Conservation (phyloP, 1,284 basidiomycete species). For the Rhodotorula sp. region DNA sequence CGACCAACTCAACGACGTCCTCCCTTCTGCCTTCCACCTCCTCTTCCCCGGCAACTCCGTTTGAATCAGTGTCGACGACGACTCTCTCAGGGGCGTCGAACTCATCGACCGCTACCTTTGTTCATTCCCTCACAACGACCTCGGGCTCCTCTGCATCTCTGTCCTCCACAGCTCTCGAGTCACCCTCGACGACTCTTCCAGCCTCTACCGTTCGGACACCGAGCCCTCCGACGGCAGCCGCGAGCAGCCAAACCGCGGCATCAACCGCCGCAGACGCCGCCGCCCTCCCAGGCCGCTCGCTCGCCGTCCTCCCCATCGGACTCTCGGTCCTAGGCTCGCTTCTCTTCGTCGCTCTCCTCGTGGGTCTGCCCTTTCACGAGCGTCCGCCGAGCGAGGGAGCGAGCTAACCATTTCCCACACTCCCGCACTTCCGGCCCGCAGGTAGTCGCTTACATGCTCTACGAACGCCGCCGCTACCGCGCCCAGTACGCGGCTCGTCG, state of each 20-base stretch:
- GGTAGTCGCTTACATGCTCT: slow-evolving; percentile 32
- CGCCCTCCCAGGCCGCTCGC: slow-evolving; percentile 11
- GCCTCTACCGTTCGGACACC: too few relatives aligned
- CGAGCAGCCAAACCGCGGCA: not conserved
- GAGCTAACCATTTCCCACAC: not conserved
- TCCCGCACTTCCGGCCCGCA: not conserved
- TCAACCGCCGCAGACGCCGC: not conserved
- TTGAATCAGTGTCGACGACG: not conserved
- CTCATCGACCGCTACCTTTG: not conserved
- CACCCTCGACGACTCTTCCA: not conserved
- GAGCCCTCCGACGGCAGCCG: not conserved
- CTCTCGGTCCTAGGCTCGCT: slow-evolving; percentile 13
- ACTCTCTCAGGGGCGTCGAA: not conserved
- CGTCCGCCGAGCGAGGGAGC: too few relatives aligned
- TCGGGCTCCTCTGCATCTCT: not conserved
- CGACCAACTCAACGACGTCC: not conserved
- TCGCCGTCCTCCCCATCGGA: slow-evolving; percentile 25
- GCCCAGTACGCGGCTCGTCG: slow-evolving; percentile 11
- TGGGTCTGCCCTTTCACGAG: not conserved
- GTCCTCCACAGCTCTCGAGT: not conserved
- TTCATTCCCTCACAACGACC: not conserved
- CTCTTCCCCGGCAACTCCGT: too few relatives aligned
- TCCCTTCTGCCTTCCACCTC: too few relatives aligned
- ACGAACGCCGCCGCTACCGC: slow-evolving; percentile 29
- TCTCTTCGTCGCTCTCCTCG: not conserved